Evolutionary conservation across 768 basidiomycete genomes (phyloP), one percentile per base, ranked within the genome.

Genomic region (Suillus subalutaceus): DNA sequence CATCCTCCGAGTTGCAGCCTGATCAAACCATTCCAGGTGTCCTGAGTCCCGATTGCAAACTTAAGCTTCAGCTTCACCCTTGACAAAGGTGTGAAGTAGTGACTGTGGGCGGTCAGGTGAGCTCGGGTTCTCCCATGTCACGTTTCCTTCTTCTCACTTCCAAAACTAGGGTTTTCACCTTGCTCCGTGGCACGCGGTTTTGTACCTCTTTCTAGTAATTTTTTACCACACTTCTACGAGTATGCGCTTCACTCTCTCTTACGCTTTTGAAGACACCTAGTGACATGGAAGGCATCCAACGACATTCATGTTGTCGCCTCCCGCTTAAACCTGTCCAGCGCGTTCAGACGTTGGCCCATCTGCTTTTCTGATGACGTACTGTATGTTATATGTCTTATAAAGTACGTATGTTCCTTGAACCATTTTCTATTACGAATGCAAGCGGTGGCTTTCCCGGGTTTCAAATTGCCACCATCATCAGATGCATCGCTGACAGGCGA

Each of bases 121-220:
- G 50, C 30, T 53, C 52, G 52, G 52, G 52, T 53, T 53, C 52
- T 53, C 16, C 52, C 52, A 53, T 53, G 52, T 53, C 50, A 50
- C 48, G 26, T 26, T 52, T 52, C 23, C 26, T 23, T 23, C 7
- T 52, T 52, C 50, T 52, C 26, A 26, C 48, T 50, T 23, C 48
- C 48, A 48, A 12, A 48, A n/a, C 43, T 43, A 8, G 43, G 35
- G 37, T 37, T 37, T 37, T 37, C 37, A 10, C 37, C 9, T 37
- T 9, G 37, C 37, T 37, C 37, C 37, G 37, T 46, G 40, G 40
- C 40, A 41, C 40, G 40, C 13, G 38, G 38, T 40, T 41, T 5
- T 13, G 4, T 9, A 35, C 37, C 37, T 37, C 37, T 8, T 37
- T 37, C 9, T 9, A 37, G 37, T 37, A 37, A 37, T 9, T 37